Conservation (phyloP, 805 yeast species). For the Sugiyamaella smithiae region DNA sequence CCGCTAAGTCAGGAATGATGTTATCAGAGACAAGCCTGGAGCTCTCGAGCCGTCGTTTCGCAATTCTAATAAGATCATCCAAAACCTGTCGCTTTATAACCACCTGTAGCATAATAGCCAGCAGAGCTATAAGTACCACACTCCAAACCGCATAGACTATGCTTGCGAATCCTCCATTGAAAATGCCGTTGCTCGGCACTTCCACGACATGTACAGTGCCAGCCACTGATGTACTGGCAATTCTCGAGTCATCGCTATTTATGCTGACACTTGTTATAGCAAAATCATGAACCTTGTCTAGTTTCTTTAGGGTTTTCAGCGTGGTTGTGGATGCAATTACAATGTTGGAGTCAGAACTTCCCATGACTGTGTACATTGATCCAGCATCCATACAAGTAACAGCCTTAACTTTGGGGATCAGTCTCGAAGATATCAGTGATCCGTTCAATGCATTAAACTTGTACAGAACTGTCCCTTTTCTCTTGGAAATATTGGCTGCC, state of each 20-base stretch:
- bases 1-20: too few species aligned
- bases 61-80: conserved; percentile 31
- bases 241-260: conserved; percentile 60
- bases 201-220: conserved; percentile 62
- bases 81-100: conserved; percentile 30
- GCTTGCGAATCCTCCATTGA: conserved; percentile 17
- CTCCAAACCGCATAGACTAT: conserved; percentile 23
- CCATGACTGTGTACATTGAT: conserved; percentile 50
- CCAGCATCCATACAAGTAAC: conserved; percentile 50
- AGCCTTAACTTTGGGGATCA: conserved; percentile 27
- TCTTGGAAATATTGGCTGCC: conserved; percentile 43
- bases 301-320: conserved; percentile 49
- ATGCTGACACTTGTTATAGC: conserved; percentile 73
- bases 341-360: conserved; percentile 67
- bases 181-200: conserved; percentile 44
- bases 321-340: conserved; percentile 51
- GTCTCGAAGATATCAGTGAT: not conserved
- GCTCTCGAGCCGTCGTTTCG: not conserved
- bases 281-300: conserved; percentile 66
- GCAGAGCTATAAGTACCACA: conserved; percentile 21
- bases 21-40: not conserved
- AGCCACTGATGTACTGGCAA: conserved; percentile 77
- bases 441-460: conserved; percentile 25
- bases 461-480: conserved; percentile 40
- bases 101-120: conserved; percentile 26